Base-by-base conservation (phyloP, 768 basidiomycete genomes). In the Lactarius deliciosus region DNA sequence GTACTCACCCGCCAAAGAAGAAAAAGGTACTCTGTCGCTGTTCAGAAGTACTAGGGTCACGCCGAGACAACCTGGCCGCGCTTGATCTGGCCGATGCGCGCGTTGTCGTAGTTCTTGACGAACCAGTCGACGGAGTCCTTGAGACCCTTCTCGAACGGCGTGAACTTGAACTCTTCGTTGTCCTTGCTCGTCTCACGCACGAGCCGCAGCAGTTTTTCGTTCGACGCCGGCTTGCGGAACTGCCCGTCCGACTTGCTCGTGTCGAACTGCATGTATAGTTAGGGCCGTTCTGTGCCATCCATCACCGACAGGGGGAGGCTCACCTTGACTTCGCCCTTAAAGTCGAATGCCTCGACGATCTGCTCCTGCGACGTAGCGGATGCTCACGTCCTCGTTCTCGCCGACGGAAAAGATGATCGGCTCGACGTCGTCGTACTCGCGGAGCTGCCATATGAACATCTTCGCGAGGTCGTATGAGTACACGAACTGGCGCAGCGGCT, bases 391-490 rank as follows among this genome's bases (percentile, higher is more conserved):
- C 70, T 97, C 91, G 57, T 93, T 84, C 78, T 98, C 96, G 32
- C 90, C 92, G 64, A 93, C 91, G 10, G 92, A 95, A 22, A 98
- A 83, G 72, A 97, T 97, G 75, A 97, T 80, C 4, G 96, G 96
- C 72, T 96, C 94, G 59, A 98, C 91, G 74, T 92, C 89, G 61
- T 95, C 85, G 75, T 98, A 97, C 73, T 96, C 90, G 50, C 92
- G 82, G 66, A 96, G 78, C 82, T 87, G 85, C 93, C 92, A 95
- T 75, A 96, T 91, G 81, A 97, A 96, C 63, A 96, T 82, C 76
- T 93, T 96, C 41, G 94, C 96, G 60, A 97, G 87, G 77, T 98
- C 95, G 58, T 86, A 81, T n/a, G 96, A 97, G 80, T 93, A 97
- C 77, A 97, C 95, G 76, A 98, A 98, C 76, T 98, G 96, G 20